Conservation (phyloP, 805 yeast species). For the Candida ipomoeae region DNA sequence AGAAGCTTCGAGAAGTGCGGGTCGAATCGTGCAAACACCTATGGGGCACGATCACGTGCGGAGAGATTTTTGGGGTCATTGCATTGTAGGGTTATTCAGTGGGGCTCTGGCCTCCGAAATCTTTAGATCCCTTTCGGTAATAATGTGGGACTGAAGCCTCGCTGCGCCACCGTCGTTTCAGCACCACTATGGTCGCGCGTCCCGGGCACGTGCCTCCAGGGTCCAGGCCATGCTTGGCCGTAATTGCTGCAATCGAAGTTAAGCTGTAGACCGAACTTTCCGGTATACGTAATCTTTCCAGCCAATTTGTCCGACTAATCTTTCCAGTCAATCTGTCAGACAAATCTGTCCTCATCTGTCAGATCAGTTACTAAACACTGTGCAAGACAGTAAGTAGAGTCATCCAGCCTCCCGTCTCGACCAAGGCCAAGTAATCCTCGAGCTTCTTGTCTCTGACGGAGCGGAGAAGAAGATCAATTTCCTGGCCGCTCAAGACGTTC, state of each 20-base stretch:
- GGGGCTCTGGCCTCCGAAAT: neutral
- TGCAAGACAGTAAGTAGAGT: conserved; percentile 56
- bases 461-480: conserved; percentile 45
- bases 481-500: conserved; percentile 55
- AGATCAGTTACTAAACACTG: conserved; percentile 15
- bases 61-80: neutral
- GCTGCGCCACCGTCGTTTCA: neutral
- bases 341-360: too few relatives aligned
- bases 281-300: too few relatives aligned
- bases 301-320: too few relatives aligned
- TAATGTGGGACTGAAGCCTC: neutral
- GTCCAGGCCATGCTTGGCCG: neutral
- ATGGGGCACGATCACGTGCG: neutral
- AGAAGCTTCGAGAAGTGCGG: conserved; percentile 22
- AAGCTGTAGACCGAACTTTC: too few relatives aligned
- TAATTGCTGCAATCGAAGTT: neutral
- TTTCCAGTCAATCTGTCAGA: too few relatives aligned
- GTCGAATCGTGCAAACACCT: neutral
- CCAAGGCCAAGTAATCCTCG: conserved; percentile 46
- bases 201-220: neutral
- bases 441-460: conserved; percentile 42
- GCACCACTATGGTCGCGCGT: neutral
- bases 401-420: conserved; percentile 78
- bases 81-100: neutral
- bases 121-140: neutral